Conservation (phyloP, 2,329 filamentous ascomycete species). For the Pestalotiopsis sp. region DNA sequence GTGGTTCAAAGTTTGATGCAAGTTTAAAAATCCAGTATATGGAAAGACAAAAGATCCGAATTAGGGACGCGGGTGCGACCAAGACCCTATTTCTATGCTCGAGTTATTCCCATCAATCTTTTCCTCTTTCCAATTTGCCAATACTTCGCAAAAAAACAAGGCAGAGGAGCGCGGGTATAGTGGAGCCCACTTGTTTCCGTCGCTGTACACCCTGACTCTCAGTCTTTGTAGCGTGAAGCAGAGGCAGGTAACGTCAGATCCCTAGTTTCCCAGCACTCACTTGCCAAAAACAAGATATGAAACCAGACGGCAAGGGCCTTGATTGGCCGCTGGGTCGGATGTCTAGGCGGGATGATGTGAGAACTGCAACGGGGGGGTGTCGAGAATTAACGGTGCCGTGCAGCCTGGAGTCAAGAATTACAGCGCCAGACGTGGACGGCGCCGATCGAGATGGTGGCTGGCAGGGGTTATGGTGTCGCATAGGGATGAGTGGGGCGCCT, state of each 20-base stretch:
- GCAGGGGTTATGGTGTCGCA: not conserved
- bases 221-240: not conserved
- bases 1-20: not conserved
- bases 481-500: not conserved
- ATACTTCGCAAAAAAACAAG: not conserved
- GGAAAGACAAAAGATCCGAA: not conserved
- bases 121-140: not conserved
- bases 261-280: not conserved
- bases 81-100: not conserved
- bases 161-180: not conserved
- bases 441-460: slow-evolving; percentile 3
- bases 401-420: not conserved
- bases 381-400: not conserved
- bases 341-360: slow-evolving; percentile 5
- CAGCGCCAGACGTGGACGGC: not conserved
- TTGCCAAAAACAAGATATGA: slow-evolving; percentile 6
- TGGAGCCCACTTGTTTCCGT: not conserved
- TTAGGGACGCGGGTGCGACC: not conserved
- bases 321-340: not conserved
- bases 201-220: not conserved
- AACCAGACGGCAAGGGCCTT: not conserved
- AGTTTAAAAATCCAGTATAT: not conserved
- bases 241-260: slow-evolving; percentile 4
- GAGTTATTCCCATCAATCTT: not conserved
- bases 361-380: not conserved